Evolutionary conservation across 176 grass and related monocot species (phyloP).

Genomic region (Eragrostis nindensis): DNA sequence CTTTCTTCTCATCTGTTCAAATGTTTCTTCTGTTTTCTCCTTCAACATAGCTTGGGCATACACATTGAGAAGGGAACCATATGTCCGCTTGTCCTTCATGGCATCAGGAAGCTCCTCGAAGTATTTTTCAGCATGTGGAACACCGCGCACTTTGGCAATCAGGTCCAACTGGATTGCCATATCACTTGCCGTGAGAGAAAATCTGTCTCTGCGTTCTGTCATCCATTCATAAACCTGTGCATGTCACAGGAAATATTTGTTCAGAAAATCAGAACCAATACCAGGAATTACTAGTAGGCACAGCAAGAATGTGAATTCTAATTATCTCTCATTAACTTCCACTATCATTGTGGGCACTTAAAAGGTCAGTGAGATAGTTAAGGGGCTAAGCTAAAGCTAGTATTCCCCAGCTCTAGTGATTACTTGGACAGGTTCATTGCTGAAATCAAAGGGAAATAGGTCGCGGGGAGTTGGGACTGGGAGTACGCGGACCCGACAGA

Average conservation of each 20-base stretch:
- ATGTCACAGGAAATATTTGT: slow-evolving; percentile 11
- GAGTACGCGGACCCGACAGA: background rate
- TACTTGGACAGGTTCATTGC: background rate
- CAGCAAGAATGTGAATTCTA: slow-evolving; percentile 30
- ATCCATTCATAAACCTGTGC: slow-evolving; percentile 89
- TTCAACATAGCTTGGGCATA: slow-evolving; percentile 76
- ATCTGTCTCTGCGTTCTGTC: slow-evolving; percentile 61
- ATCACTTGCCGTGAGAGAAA: slow-evolving; percentile 64
- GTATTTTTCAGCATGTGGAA: slow-evolving; percentile 69
- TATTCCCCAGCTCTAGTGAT: background rate
- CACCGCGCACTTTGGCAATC: slow-evolving; percentile 70
- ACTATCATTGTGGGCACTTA: background rate
- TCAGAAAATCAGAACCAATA: slow-evolving; percentile 5
- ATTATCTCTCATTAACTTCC: background rate
- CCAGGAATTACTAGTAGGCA: background rate
- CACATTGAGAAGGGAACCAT: slow-evolving; percentile 88
- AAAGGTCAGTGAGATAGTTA: background rate
- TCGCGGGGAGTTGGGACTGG: background rate
- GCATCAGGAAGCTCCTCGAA: slow-evolving; percentile 72
- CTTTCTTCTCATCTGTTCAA: slow-evolving; percentile 73
- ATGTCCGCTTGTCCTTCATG: slow-evolving; percentile 78
- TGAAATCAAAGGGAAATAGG: slow-evolving; percentile 6
- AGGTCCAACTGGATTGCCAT: slow-evolving; percentile 90
- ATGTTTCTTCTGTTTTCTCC: slow-evolving; percentile 69
- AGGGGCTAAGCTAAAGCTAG: background rate